Conservation (phyloP, 2,329 filamentous ascomycete genomes). For the Colletotrichum orchidophilum region DNA sequence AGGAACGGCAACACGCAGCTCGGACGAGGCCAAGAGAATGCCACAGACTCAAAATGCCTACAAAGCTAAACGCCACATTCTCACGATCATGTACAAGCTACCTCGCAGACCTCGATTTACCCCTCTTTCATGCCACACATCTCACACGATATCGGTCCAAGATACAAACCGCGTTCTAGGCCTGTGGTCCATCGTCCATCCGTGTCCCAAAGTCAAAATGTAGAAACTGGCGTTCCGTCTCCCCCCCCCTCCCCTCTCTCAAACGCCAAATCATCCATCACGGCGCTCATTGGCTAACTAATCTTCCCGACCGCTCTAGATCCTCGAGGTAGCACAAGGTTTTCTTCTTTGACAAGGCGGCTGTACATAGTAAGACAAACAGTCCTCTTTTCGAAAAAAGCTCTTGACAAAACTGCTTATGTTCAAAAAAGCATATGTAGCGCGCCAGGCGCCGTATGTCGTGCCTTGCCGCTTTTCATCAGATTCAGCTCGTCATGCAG, state of each 20-base stretch:
- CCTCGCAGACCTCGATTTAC: too few relatives aligned
- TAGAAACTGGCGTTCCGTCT: not conserved
- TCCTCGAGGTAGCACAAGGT: not conserved
- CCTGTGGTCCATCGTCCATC: not conserved
- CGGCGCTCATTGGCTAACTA: not conserved
- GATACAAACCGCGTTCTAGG: not conserved
- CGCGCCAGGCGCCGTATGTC: not conserved
- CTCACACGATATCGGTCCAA: not conserved
- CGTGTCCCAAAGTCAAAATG: not conserved
- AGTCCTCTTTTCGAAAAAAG: not conserved
- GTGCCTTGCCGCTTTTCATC: too few relatives aligned
- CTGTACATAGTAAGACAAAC: not conserved
- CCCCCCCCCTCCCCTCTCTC: not conserved
- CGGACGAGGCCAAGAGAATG: not conserved
- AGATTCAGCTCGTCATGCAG: not conserved
- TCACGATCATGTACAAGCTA: not conserved
- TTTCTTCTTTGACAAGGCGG: not conserved
- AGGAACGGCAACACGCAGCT: not conserved
- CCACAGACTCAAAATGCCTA: not conserved
- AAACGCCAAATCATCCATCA: not conserved
- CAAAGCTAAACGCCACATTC: not conserved
- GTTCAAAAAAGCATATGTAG: not conserved
- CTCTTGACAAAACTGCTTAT: not conserved
- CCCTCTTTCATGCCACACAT: not conserved
- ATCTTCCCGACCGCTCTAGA: not conserved